Evolutionary conservation across 148 eudicot genomes (phyloP).

Genomic region (Fallopia convolvulus): DNA sequence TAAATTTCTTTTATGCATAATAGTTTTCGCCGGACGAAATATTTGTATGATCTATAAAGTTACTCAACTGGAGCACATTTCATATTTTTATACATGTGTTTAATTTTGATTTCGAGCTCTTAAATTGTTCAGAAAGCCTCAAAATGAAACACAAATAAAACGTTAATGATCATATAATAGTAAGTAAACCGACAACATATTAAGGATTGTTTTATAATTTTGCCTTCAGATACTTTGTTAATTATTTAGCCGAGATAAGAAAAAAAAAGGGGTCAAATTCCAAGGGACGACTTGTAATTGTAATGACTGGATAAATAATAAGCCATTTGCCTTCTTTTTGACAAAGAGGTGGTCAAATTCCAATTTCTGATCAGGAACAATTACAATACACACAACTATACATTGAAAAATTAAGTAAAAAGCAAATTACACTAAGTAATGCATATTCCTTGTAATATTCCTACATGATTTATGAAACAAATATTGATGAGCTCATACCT

Average conservation of each 20-base stretch:
- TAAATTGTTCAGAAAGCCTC: not conserved
- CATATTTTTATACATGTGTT: not conserved
- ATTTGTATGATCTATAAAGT: no score
- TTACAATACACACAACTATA: no score
- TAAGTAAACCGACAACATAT: no score
- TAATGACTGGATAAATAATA: not conserved
- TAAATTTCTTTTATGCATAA: no score
- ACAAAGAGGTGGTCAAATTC: not conserved
- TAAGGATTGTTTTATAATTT: no score
- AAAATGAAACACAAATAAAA: not conserved
- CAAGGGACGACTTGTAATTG: not conserved
- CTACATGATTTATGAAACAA: not conserved
- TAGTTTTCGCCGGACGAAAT: no score
- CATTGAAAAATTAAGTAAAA: no score
- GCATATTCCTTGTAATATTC: slow-evolving; percentile 1
- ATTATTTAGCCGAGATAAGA: no score
- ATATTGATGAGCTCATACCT: not conserved
- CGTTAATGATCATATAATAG: no score
- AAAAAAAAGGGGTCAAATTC: no score
- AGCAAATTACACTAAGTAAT: not conserved
- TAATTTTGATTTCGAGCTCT: not conserved
- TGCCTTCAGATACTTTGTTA: not conserved
- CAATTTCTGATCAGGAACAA: no score
- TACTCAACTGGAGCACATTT: no score
- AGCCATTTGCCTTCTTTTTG: not conserved